Evolutionary conservation across 2,329 filamentous ascomycete species (phyloP).

Genomic region (Tolypocladium ovalisporum): DNA sequence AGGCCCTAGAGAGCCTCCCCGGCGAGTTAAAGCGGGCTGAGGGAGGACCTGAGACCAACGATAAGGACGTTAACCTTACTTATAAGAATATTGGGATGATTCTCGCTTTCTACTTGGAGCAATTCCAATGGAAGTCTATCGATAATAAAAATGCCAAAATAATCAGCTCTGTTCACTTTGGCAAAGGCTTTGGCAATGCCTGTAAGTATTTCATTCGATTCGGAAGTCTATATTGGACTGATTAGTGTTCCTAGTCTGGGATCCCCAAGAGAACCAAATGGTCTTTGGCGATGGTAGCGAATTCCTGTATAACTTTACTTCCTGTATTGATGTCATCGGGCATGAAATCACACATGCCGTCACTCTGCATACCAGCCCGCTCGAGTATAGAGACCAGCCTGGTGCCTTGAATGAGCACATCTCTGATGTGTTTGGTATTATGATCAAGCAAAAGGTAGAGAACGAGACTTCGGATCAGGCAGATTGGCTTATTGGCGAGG

Average conservation of each 20-base stretch:
- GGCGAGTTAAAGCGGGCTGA: slow-evolving; percentile 31
- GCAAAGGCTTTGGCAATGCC: slow-evolving; percentile 37
- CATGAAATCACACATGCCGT: slow-evolving; percentile 47
- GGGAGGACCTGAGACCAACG: slow-evolving; percentile 25
- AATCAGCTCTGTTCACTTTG: slow-evolving; percentile 41
- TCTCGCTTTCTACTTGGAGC: slow-evolving; percentile 36
- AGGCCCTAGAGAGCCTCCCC: slow-evolving; percentile 25
- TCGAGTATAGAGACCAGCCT: slow-evolving; percentile 37
- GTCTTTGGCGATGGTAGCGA: slow-evolving; percentile 45
- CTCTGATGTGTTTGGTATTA: slow-evolving; percentile 45
- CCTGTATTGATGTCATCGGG: slow-evolving; percentile 43
- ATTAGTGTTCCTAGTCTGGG: slow-evolving; percentile 29
- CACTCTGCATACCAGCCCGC: slow-evolving; percentile 35
- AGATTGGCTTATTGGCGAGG: slow-evolving; percentile 45
- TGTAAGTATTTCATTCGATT: slow-evolving; percentile 19
- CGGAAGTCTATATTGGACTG: neutral
- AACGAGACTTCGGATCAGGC: slow-evolving; percentile 31
- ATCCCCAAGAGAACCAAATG: slow-evolving; percentile 36
- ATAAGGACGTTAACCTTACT: slow-evolving; percentile 34
- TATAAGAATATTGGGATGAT: slow-evolving; percentile 39
- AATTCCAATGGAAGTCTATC: slow-evolving; percentile 39
- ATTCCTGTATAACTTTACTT: slow-evolving; percentile 39
- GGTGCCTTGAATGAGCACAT: slow-evolving; percentile 48
- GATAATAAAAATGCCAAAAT: slow-evolving; percentile 38
- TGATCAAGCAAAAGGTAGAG: slow-evolving; percentile 42